Evolutionary conservation across 352 stramenopile genomes (phyloP), one percentile per base, ranked within the genome.

Genomic region (Globisporangium recalcitrans): DNA sequence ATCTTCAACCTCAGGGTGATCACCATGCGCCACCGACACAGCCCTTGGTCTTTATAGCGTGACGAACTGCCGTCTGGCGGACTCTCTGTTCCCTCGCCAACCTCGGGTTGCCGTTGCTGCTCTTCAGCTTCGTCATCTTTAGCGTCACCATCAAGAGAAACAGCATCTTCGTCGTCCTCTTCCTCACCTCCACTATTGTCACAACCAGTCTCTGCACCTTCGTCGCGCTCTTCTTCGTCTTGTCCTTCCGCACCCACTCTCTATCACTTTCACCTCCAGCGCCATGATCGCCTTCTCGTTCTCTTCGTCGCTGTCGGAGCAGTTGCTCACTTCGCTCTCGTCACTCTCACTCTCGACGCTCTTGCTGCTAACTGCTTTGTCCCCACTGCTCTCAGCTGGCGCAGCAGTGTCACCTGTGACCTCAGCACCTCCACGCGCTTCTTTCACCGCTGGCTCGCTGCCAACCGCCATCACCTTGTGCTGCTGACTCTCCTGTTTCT

Each of bases 321-420:
- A 86, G 52, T 90, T 88, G 48, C 78, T 88, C 34, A 89, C 80
- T 0, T 92, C 82, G 29, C 79, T 90, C 2, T 62, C 68, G 53
- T 83, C 71, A 42, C 76, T 87, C 42, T 78, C 72, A 47, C 66
- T 72, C n/a, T 69, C 71, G 0, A 63, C 75, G 0, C 68, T 52
- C 6, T 11, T 6, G 27, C n/a, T 27, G 9, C 13, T n/a, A 5
- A 7, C 11, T 44, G 19, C 19, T 44, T 32, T 21, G 49, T 11
- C 29, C 4, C 13, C 27, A 2, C 51, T 19, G 10, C 1, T 56
- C 22, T 56, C 51, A 29, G 19, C 1, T 13, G 29, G 29, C 6
- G 3, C 51, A n/a, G 27, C 27, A n/a, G 1, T 11, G 3, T 4
- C 51, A n/a, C 2, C 2, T 29, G 27, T 34, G 22, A 3, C 52